These are phyloP conservation scores for Rhodotorula sp. DNA, from an alignment of 1,284 basidiomycete species.

Conservation along the genomic window DNA sequence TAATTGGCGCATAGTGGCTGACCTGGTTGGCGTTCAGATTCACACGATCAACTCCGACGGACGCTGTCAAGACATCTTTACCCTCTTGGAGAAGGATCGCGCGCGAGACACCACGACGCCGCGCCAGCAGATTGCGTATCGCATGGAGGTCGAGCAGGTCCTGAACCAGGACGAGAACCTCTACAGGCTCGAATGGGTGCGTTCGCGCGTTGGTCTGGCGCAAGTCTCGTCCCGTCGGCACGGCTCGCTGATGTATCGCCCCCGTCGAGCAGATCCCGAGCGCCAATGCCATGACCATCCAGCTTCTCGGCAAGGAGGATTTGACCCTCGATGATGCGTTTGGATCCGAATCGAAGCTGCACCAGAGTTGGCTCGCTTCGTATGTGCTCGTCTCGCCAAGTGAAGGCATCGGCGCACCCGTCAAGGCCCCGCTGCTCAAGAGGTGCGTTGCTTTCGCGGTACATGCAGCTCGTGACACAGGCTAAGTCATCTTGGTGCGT, in stretches of 20 bases:
- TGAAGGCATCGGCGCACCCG: constrained; percentile 55
- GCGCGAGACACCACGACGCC: constrained; percentile 60
- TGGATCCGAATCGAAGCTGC: constrained; percentile 57
- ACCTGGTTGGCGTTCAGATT: constrained; percentile 53
- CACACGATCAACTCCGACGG: constrained; percentile 75
- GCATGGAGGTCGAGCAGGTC: constrained; percentile 77
- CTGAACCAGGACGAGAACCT: constrained; percentile 86
- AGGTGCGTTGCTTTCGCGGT: constrained; percentile 23
- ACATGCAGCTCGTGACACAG: no score
- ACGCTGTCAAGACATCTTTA: constrained; percentile 80
- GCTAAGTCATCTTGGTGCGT: not conserved
- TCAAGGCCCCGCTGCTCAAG: constrained; percentile 70
- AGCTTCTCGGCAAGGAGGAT: constrained; percentile 87
- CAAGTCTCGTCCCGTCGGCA: not conserved
- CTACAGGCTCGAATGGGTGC: constrained; percentile 88
- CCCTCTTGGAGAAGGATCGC: constrained; percentile 75
- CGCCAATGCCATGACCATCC: constrained; percentile 71
- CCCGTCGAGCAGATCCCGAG: constrained; percentile 60
- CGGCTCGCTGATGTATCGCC: no score
- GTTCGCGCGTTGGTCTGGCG: constrained; percentile 43
- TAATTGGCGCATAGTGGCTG: no score
- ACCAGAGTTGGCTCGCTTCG: constrained; percentile 83
- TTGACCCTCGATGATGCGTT: constrained; percentile 75
- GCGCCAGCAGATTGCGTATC: constrained; percentile 80
- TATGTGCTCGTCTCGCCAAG: constrained; percentile 65